Evolutionary conservation across 1,139 yeast species (phyloP).

Genomic region (Dujonia santamariae): DNA sequence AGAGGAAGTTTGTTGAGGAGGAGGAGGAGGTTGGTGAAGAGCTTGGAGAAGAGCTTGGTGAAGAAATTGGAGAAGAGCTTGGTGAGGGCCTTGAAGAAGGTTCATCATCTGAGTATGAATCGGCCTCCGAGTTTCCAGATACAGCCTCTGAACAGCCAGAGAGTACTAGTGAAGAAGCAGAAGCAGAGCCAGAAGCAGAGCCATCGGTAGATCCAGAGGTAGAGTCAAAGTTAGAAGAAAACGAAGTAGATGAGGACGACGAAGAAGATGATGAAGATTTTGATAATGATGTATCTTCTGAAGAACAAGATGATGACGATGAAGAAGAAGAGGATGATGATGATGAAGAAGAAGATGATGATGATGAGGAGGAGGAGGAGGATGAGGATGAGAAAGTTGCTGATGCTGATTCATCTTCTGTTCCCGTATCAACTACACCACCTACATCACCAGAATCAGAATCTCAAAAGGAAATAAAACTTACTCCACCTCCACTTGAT

Average conservation of each 20-base stretch:
- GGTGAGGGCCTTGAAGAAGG: too few species aligned
- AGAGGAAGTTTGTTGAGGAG: conserved; percentile 13
- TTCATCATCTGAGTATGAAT: conserved; percentile 25
- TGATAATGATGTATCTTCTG: conserved; percentile 12
- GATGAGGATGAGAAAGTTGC: conserved; percentile 18
- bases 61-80: conserved; percentile 22
- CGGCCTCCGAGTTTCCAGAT: conserved; percentile 28
- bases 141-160: conserved; percentile 1
- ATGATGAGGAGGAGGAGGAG: conserved; percentile 17
- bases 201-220: background rate
- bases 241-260: conserved; percentile 6
- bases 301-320: conserved; percentile 12
- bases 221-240: background rate
- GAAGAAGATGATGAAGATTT: conserved; percentile 9
- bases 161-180: conserved; percentile 1
- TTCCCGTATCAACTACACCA: conserved; percentile 28
- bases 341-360: conserved; percentile 14
- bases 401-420: conserved; percentile 11
- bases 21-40: conserved; percentile 16
- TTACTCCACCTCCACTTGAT: background rate
- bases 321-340: conserved; percentile 17
- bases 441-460: conserved; percentile 42
- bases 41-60: conserved; percentile 19
- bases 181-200: background rate
- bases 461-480: conserved; percentile 1